Base-by-base conservation (phyloP, 306 rosid species). In the Ceratonia siliqua region DNA sequence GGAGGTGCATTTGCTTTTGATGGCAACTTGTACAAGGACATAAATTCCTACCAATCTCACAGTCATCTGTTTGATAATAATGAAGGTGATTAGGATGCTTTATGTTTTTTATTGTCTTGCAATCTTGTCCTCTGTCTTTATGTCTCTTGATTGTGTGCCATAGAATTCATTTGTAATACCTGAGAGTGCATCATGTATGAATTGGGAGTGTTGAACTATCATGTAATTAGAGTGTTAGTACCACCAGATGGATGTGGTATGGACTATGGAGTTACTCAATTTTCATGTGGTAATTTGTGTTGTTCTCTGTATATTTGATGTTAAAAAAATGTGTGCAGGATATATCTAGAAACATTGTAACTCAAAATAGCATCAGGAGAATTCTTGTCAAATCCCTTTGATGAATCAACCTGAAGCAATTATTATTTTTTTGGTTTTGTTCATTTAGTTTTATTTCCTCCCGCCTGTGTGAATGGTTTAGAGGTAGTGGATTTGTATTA, bases 1-100 rank as follows among this genome's bases (percentile, higher is more conserved):
- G 87, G 83, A 73, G 84, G 76, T 75, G 81, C 84, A 42, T 72
- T 84, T 62, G 83, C 43, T 39, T 87, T 86, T 75, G 87, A 85
- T 81, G 68, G 72, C 83, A 78, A 75, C 84, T 74, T 77, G 56
- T 90, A 81, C 48, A 72, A 81, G 17, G 94, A 87, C 50, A 70
- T 82, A 70, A 78, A 73, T 81, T 81, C 92, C 54, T 88, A 82
- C 75, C 79, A 81, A 49, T 77, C 79, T 32, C 87, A 79, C 56
- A 13, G 73, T 28, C 91, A 83, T 78, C 72, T 54, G 66, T 78
- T 85, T 53, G 87, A 83, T 79, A 77, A 83, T 50, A 62, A 80
- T 73, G 86, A 83, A 85, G 89, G 89, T 83, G 62, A 78, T 41
- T 61, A 61, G 14, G 25, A 20, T 68, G 57, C 42, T 64, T 21